Percentiles rank a stretch among this genome's conserved stretches.
phyloP scores from a whole-genome alignment of 371 early-diverging fungal species.

The Mortierella sp. region DNA sequence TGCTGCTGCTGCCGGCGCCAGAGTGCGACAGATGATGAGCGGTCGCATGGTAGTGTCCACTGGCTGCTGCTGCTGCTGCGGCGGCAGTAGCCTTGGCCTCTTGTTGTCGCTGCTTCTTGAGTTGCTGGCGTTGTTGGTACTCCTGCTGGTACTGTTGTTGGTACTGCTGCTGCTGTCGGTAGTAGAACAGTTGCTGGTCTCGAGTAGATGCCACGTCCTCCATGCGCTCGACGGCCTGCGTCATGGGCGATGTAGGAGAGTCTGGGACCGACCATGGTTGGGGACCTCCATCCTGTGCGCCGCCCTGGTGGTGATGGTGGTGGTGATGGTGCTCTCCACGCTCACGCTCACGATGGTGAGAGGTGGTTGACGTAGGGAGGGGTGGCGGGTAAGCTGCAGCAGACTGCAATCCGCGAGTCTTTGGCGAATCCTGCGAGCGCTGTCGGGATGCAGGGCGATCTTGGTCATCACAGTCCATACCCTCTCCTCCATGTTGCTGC shows the following conservation, averaged over 20 bases:
- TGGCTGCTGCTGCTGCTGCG: not conserved
- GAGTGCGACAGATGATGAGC: slow-evolving; percentile 16
- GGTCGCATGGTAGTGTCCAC: slow-evolving; percentile 32
- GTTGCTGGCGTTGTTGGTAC: slow-evolving; percentile 29
- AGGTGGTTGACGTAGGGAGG: slow-evolving; percentile 10
- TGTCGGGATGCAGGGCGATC: slow-evolving; percentile 20
- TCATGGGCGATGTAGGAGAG: slow-evolving; percentile 49
- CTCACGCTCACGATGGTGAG: slow-evolving; percentile 4
- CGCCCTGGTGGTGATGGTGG: not conserved
- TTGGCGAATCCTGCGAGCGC: slow-evolving; percentile 16
- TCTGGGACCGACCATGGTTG: slow-evolving; percentile 24
- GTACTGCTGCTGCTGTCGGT: slow-evolving; percentile 30
- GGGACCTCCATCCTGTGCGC: slow-evolving; percentile 13
- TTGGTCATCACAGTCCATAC: slow-evolving; percentile 34
- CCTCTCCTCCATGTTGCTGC: slow-evolving; percentile 15
- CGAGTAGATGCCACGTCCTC: slow-evolving; percentile 26
- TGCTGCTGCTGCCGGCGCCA: not conserved
- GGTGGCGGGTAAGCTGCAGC: not conserved
- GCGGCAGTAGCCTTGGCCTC: slow-evolving; percentile 22
- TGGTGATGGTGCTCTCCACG: not conserved
- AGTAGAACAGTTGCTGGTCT: slow-evolving; percentile 33
- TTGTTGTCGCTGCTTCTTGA: slow-evolving; percentile 26
- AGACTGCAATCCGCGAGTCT: not conserved
- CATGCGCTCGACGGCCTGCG: slow-evolving; percentile 36
- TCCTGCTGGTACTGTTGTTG: slow-evolving; percentile 38